A percentile compares a stretch with the other conserved stretches of the same genome.
These are phyloP conservation scores for Umbelopsis isabellina DNA, from an alignment of 192 early-diverging fungal species.

Conservation along the genomic window DNA sequence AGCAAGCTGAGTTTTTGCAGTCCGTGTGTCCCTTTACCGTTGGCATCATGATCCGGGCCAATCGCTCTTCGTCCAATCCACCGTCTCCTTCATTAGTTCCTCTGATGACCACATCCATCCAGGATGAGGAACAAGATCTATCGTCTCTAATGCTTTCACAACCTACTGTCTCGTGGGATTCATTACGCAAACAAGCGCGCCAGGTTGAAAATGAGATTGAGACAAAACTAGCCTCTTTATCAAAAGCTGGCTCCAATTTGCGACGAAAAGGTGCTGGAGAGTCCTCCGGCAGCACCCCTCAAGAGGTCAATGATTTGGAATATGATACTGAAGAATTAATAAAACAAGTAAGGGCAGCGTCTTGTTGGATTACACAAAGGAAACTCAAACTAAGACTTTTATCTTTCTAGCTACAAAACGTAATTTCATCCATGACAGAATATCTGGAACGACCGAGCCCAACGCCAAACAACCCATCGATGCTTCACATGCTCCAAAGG, in stretches of 20 bases:
- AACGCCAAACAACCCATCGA: conserved; percentile 60
- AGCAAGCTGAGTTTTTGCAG: conserved; percentile 1
- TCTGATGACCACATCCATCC: conserved; percentile 18
- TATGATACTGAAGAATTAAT: conserved; percentile 64
- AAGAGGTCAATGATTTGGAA: conserved; percentile 45
- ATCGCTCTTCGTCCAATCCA: conserved; percentile 17
- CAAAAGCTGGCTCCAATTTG: conserved; percentile 47
- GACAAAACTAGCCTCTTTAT: conserved; percentile 58
- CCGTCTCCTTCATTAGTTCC: conserved; percentile 28
- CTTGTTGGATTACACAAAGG: neutral
- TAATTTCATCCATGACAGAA: conserved; percentile 67
- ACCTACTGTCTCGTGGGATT: conserved; percentile 58
- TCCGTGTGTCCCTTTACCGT: neutral
- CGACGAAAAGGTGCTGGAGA: conserved; percentile 12
- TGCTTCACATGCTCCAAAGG: conserved; percentile 73
- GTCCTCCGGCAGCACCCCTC: conserved; percentile 20
- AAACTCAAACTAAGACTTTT: neutral
- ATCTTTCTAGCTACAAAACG: conserved; percentile 51
- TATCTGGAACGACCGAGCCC: conserved; percentile 56
- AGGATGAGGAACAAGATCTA: conserved; percentile 32
- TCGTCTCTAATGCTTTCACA: conserved; percentile 13
- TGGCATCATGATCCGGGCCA: conserved; percentile 18
- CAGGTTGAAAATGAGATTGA: conserved; percentile 77
- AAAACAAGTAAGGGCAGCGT: conserved; percentile 50
- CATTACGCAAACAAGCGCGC: conserved; percentile 69